Evolutionary conservation across 805 yeast species (phyloP), one percentile per base, ranked within the genome.

Genomic region (Blastobotrys americana): DNA sequence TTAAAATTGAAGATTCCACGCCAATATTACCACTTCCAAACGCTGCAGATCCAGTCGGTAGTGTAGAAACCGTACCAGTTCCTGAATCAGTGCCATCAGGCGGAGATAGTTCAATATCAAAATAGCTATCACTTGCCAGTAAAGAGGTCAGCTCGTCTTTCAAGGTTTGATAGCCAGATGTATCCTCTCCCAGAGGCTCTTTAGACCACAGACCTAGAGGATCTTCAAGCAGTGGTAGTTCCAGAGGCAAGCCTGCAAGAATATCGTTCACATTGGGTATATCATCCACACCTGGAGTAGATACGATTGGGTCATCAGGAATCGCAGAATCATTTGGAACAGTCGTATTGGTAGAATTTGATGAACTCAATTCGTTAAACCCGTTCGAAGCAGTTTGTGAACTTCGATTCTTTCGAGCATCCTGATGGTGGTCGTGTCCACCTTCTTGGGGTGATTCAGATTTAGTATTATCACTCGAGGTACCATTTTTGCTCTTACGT

Each of bases 121-220:
- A 25, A 25, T 25, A 39, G 13, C 41, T 41, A 34, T 46, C 51
- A 6, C 40, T 39, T 21, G 49, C 41, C 31, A 45, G 39, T 41
- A 48, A 42, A 10, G 50, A 40, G 18, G 43, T 42, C 25, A 46
- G 44, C 37, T 51, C 54, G 17, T 50, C 51, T 27, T 47, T 50
- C 35, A 50, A 39, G 6, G 43, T 37, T 19, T 49, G 46, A 19
- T 49, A 49, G 37, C 34, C 20, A 8, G 31, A 25, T 13, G 13
- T 8, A 13, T 25, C 31, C 13, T 25, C 31, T 25, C 31, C 31
- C 13, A 25, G 31, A 25, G 31, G 31, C 31, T 25, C 31, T 13
- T 25, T 25, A 13, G 31, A 25, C 31, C 31, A 25, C 31, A 25
- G 8, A 8, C 31, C 31, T 13, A 25, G 13, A 8, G 31, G 31